Conservation (phyloP, 805 yeast species). For the Ogataea parapolymorpha region DNA sequence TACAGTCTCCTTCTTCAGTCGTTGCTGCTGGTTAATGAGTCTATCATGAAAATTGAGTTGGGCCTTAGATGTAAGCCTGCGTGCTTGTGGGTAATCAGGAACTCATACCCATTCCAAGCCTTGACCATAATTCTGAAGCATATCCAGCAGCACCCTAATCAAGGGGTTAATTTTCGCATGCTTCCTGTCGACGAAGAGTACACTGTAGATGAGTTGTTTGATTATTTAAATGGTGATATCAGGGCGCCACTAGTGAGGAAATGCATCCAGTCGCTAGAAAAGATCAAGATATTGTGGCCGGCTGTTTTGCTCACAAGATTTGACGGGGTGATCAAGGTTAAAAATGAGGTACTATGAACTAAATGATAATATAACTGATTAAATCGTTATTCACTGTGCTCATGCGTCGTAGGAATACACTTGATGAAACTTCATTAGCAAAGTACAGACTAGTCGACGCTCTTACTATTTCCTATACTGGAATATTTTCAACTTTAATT, state of each 20-base stretch:
- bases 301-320: slow-evolving; percentile 14
- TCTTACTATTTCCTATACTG: no score
- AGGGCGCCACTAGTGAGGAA: slow-evolving; percentile 12
- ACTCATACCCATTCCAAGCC: slow-evolving; percentile 25
- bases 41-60: slow-evolving; percentile 17
- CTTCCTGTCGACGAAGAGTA: slow-evolving; percentile 11
- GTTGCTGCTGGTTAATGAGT: slow-evolving; percentile 23
- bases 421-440: no score
- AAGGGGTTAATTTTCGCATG: slow-evolving; percentile 11
- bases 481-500: no score
- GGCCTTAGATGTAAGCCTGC: slow-evolving; percentile 12
- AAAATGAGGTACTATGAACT: background rate
- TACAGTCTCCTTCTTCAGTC: slow-evolving; percentile 21
- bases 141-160: slow-evolving; percentile 13
- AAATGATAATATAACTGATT: no score
- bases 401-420: no score
- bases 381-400: no score
- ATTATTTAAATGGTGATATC: slow-evolving; percentile 16
- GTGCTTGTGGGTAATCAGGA: slow-evolving; percentile 22
- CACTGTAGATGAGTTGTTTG: slow-evolving; percentile 10
- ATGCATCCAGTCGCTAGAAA: slow-evolving; percentile 9
- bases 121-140: slow-evolving; percentile 23
- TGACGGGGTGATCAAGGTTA: slow-evolving; percentile 15
- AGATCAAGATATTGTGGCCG: slow-evolving; percentile 17
- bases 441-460: no score